phyloP scores from a whole-genome alignment of 345 rosid genomes.

The Citrus sinensis region DNA sequence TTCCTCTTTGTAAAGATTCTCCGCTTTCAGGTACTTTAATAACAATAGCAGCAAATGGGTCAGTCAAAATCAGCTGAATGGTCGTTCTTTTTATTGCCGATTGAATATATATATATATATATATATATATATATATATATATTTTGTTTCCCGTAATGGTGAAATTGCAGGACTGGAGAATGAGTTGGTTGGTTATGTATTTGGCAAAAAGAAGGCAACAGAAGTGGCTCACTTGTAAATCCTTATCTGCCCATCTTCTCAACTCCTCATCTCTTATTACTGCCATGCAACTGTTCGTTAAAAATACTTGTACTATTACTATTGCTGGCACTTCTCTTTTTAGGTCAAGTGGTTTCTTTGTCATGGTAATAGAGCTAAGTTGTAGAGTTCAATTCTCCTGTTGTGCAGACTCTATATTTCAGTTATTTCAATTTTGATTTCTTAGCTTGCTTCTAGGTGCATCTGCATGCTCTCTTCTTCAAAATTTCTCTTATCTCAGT shows the following conservation, averaged over 20 bases:
- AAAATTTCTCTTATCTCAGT: no score
- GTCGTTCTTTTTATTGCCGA: neutral
- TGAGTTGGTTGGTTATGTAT: slow-evolving; percentile 63
- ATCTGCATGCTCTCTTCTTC: no score
- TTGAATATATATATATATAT: neutral
- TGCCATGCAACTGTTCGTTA: neutral
- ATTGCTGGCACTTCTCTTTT: neutral
- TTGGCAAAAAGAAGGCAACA: slow-evolving; percentile 86
- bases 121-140: no score
- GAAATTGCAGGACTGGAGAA: slow-evolving; percentile 55
- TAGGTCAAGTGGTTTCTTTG: neutral
- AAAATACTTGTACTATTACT: neutral
- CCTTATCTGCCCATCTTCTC: neutral
- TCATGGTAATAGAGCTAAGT: neutral
- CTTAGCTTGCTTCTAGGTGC: no score
- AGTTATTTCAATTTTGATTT: no score
- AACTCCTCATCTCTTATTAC: neutral
- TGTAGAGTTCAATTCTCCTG: neutral
- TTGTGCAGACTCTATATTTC: no score
- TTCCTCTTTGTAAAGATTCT: slow-evolving; percentile 20
- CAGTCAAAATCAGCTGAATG: neutral
- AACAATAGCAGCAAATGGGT: neutral
- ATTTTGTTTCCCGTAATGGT: neutral
- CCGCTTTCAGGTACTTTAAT: slow-evolving; percentile 40
- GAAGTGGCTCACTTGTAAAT: slow-evolving; percentile 90